Evolutionary conservation across 441 rosid genomes (phyloP).

Genomic region (Adansonia gregorii): DNA sequence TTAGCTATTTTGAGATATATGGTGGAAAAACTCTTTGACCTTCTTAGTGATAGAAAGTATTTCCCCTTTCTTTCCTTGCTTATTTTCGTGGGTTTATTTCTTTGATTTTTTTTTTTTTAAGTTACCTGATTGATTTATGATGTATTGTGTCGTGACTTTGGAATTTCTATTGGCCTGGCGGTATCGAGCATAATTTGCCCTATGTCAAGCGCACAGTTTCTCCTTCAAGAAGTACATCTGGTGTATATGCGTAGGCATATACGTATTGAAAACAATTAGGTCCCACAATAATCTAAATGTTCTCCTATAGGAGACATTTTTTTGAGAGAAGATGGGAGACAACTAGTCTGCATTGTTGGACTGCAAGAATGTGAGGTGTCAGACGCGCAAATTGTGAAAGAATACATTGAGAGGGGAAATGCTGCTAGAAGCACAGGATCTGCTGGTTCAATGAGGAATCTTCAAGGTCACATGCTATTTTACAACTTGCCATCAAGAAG

Average conservation of each 20-base stretch:
- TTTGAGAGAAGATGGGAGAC: constrained; percentile 98
- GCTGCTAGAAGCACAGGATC: constrained; percentile 96
- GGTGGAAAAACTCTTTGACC: constrained; percentile 98
- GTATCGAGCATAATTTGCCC: neutral
- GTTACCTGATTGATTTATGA: constrained; percentile 17
- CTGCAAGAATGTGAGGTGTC: constrained; percentile 95
- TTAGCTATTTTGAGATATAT: constrained; percentile 94
- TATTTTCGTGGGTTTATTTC: constrained; percentile 14
- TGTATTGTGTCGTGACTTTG: constrained; percentile 12
- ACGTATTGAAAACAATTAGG: neutral
- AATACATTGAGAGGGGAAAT: constrained; percentile 90
- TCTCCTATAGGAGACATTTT: constrained; percentile 74
- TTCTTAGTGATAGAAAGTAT: constrained; percentile 86
- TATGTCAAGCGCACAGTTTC: constrained; percentile 20
- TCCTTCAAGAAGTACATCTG: constrained; percentile 13
- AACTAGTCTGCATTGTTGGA: constrained; percentile 98
- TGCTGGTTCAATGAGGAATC: constrained; percentile 98
- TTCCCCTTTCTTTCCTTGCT: constrained; percentile 28
- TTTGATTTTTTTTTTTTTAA: neutral
- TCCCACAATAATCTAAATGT: constrained; percentile 37
- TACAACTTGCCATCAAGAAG: constrained; percentile 93
- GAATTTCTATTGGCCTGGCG: constrained; percentile 3
- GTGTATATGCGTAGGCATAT: constrained; percentile 20
- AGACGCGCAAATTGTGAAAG: constrained; percentile 93
- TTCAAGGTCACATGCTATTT: constrained; percentile 97